These are phyloP conservation scores for Croton laevigatus DNA, from an alignment of 441 rosid species.

Conservation along the genomic window DNA sequence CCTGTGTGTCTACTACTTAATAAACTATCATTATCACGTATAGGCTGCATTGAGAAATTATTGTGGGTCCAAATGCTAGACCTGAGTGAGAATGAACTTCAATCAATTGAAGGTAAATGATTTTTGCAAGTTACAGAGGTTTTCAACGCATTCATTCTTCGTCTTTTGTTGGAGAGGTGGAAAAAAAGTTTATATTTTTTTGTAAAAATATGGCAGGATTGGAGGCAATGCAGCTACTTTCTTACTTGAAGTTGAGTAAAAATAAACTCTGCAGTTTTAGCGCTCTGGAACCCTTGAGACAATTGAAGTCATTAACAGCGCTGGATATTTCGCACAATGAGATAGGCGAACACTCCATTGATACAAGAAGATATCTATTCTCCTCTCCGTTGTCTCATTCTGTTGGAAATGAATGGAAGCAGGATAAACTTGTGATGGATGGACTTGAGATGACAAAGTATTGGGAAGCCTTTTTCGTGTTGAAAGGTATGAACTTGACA, in stretches of 20 bases:
- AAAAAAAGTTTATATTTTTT: background rate
- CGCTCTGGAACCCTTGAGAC: constrained; percentile 68
- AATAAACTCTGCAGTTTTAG: constrained; percentile 71
- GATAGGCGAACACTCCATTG: constrained; percentile 74
- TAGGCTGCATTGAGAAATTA: constrained; percentile 60
- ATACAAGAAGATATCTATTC: constrained; percentile 67
- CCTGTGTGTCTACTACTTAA: constrained; percentile 57
- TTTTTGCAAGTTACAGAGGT: constrained; percentile 12
- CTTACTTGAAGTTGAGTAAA: constrained; percentile 62
- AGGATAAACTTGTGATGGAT: constrained; percentile 27
- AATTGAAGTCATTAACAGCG: constrained; percentile 52
- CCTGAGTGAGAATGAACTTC: constrained; percentile 80
- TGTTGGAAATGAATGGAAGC: constrained; percentile 38
- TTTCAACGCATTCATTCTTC: constrained; percentile 1
- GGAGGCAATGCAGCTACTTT: constrained; percentile 83
- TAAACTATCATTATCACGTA: constrained; percentile 60
- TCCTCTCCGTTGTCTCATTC: constrained; percentile 77
- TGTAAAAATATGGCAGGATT: constrained; percentile 45
- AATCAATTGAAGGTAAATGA: constrained; percentile 72
- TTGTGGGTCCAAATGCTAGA: constrained; percentile 91
- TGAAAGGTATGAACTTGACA: constrained; percentile 56
- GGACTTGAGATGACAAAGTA: constrained; percentile 32
- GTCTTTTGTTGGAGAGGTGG: background rate
- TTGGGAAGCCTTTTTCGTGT: constrained; percentile 67
- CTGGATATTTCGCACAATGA: constrained; percentile 75